Conservation (phyloP, 108 stramenopile species). For the Asterionellopsis glacialis region DNA sequence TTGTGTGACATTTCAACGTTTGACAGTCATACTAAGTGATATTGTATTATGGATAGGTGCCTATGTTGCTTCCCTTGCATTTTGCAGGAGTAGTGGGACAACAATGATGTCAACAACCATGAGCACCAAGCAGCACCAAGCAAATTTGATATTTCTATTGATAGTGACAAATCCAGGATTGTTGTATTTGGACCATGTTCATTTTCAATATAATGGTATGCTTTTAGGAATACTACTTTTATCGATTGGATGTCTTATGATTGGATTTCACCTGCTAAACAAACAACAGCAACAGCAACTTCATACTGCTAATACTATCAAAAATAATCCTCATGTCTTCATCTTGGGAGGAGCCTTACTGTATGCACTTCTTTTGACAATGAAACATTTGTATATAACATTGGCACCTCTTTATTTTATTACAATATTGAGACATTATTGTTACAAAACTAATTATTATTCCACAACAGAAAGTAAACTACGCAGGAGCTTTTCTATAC, state of each 20-base stretch:
- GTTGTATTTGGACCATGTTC: constrained; percentile 91
- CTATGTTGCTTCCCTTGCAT: constrained; percentile 16
- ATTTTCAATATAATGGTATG: constrained; percentile 97
- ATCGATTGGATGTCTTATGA: constrained; percentile 59
- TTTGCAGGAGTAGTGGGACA: constrained; percentile 9
- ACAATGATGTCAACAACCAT: constrained; percentile 6
- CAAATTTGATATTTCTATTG: constrained; percentile 32
- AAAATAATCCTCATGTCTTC: constrained; percentile 14
- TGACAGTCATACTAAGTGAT: constrained; percentile 81
- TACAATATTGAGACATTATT: constrained; percentile 74
- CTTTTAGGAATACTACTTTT: constrained; percentile 81
- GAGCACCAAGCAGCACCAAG: constrained; percentile 1
- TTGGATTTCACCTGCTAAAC: constrained; percentile 20
- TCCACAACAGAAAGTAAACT: not conserved
- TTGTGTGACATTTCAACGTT: constrained; percentile 73
- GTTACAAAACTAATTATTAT: constrained; percentile 27
- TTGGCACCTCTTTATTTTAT: constrained; percentile 86
- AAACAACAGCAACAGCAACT: not conserved
- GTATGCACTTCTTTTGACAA: constrained; percentile 74
- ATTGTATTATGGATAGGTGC: constrained; percentile 57
- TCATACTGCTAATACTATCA: too few relatives aligned
- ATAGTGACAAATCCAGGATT: constrained; percentile 73
- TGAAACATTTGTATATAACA: constrained; percentile 92
- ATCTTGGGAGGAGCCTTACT: constrained; percentile 52
- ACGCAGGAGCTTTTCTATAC: constrained; percentile 25